These are phyloP conservation scores for Sporothrix brasiliensis DNA, from an alignment of 2,329 filamentous ascomycete genomes.

Conservation along the genomic window DNA sequence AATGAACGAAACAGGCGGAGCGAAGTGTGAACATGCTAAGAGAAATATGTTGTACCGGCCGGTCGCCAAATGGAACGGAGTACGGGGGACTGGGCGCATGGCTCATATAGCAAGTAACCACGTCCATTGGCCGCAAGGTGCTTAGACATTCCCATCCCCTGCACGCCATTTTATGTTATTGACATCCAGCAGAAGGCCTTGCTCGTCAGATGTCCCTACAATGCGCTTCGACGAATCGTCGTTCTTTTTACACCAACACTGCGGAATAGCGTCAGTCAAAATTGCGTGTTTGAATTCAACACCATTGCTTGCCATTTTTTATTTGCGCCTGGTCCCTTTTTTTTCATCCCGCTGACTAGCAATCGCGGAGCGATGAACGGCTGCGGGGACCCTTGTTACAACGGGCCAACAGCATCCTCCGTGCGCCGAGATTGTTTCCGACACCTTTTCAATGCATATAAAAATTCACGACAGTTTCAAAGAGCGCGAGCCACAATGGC, in stretches of 20 bases:
- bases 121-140: too few relatives aligned
- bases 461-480: background rate
- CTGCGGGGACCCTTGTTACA: conserved; percentile 17
- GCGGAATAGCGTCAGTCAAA: background rate
- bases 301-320: background rate
- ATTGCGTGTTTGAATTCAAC: background rate
- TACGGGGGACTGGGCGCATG: background rate
- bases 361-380: background rate
- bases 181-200: too few relatives aligned
- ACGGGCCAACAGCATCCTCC: background rate
- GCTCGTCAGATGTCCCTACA: background rate
- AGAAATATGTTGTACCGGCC: background rate
- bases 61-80: background rate
- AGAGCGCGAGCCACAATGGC: background rate
- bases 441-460: background rate
- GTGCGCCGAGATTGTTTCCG: conserved; percentile 10
- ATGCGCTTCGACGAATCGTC: background rate
- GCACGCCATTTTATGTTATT: too few relatives aligned
- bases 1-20: background rate
- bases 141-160: too few relatives aligned
- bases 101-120: background rate
- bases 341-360: background rate
- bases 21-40: background rate
- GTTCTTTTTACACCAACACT: background rate
- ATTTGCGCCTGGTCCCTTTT: background rate